phyloP scores from a whole-genome alignment of 768 basidiomycete genomes.

The Daedaleopsis nitida region DNA sequence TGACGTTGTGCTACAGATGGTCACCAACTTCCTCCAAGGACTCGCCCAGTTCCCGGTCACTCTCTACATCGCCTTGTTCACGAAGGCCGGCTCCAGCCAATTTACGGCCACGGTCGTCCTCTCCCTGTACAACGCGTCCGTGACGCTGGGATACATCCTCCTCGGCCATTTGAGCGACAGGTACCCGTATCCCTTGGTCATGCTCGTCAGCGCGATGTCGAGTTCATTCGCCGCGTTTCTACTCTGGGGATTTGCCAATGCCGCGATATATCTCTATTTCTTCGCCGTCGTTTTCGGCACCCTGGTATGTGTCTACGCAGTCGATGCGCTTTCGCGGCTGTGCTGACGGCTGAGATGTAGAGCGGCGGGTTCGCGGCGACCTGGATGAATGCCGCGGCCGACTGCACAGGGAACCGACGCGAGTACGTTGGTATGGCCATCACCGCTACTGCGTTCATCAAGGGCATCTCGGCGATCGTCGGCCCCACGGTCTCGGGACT shows the following conservation, averaged over 20 bases:
- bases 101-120: slow-evolving; percentile 22
- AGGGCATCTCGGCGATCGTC: slow-evolving; percentile 21
- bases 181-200: slow-evolving; percentile 22
- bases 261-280: slow-evolving; percentile 20
- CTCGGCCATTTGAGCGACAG: slow-evolving; percentile 22
- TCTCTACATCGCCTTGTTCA: slow-evolving; percentile 24
- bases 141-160: slow-evolving; percentile 21
- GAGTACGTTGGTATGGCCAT: slow-evolving; percentile 18
- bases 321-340: not conserved
- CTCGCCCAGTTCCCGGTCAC: slow-evolving; percentile 26
- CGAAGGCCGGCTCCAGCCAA: slow-evolving; percentile 13
- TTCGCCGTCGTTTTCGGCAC: slow-evolving; percentile 25
- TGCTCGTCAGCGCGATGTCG: slow-evolving; percentile 16
- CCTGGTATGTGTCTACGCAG: slow-evolving; percentile 7
- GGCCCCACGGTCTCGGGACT: slow-evolving; percentile 19
- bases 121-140: slow-evolving; percentile 24
- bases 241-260: slow-evolving; percentile 25
- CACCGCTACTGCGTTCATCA: slow-evolving; percentile 9
- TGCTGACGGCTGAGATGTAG: not conserved
- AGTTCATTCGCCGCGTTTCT: slow-evolving; percentile 17
- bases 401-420: slow-evolving; percentile 14
- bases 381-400: slow-evolving; percentile 9
- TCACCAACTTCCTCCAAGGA: slow-evolving; percentile 21
- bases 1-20: not conserved
- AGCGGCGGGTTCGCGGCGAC: slow-evolving; percentile 20